Percentiles rank a stretch among this genome's conserved stretches.
Evolutionary conservation across 176 grass and related monocot genomes (phyloP).

Genomic region (Rhipidocladum racemiflorum): DNA sequence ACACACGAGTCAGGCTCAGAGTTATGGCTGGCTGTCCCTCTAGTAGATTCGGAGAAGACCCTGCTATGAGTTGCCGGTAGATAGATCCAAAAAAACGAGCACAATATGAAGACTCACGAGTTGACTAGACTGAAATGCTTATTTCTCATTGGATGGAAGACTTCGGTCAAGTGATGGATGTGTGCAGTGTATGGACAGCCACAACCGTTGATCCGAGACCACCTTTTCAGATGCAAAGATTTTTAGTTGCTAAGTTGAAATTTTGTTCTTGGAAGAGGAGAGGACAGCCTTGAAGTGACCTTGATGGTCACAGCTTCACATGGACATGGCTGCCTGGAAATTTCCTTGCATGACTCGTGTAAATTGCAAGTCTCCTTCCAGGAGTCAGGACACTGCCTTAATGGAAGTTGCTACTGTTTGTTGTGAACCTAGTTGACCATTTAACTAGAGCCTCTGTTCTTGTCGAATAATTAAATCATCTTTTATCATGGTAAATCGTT

Average conservation of each 20-base stretch:
- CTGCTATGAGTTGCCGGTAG: not conserved
- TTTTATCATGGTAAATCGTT: not conserved
- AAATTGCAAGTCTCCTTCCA: not conserved
- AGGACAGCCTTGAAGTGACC: not conserved
- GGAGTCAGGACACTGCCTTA: no score
- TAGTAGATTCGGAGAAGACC: not conserved
- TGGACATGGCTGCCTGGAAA: not conserved
- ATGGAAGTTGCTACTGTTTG: not conserved
- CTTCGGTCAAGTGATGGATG: not conserved
- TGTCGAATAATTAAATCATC: not conserved
- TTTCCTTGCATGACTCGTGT: not conserved
- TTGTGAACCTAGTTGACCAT: not conserved
- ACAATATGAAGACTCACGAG: not conserved
- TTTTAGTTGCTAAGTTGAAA: not conserved
- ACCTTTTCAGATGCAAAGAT: not conserved
- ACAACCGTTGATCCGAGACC: not conserved
- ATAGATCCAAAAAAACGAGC: not conserved
- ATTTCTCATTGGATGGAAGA: not conserved
- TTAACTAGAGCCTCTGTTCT: not conserved
- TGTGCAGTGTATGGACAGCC: not conserved
- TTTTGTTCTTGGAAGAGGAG: not conserved
- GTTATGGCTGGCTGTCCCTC: not conserved
- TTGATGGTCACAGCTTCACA: not conserved
- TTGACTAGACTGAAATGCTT: not conserved
- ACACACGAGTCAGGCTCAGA: not conserved